Evolutionary conservation across 2,329 filamentous ascomycete species (phyloP), one percentile per base, ranked within the genome.

Genomic region (Penicillium decumbens): DNA sequence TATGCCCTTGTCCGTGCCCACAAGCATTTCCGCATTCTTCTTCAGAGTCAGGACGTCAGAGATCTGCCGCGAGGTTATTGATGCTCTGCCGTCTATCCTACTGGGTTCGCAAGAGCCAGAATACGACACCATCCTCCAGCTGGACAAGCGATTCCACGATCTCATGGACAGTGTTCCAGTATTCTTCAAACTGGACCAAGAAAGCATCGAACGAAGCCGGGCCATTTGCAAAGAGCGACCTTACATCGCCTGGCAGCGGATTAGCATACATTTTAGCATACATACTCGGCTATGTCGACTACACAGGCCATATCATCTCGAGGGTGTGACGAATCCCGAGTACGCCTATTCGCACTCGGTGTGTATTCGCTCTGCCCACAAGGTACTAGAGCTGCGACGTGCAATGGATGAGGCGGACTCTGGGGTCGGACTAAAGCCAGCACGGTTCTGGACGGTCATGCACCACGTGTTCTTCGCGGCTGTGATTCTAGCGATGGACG

Each of bases 381-480:
- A 47, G 2, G 50, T 59, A 1, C 29, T 59, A 5, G 56, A 59
- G 23, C 43, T 59, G 10, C 47, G 56, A 42, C 54, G 49, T 6
- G 41, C 43, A 18, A 57, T 59, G 56, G 56, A 59, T 15, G 56
- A 57, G 9, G 40, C 53, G 9, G 43, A 45, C 6, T 29, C 51
- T 8, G 49, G 51, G n/a, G 20, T 55, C 10, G 54, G 47, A 9
- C 35, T 61, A 5, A 55, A 47, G 23, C 52, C 57, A 6, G 47
- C 47, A 8, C 55, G 56, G 7, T 56, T 60, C 38, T 60, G 58
- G 55, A 47, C 49, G 3, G 50, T 58, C 25, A 52, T 57, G 49
- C 56, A 62, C 7, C 61, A 64, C 47, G 46, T 59, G 6, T 58
- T 59, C 30, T 52, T 54, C 12, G 61, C 60, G 2, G 61, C 60